Evolutionary conservation across 345 rosid species (phyloP).

Genomic region (Erysimum cheiranthoides): DNA sequence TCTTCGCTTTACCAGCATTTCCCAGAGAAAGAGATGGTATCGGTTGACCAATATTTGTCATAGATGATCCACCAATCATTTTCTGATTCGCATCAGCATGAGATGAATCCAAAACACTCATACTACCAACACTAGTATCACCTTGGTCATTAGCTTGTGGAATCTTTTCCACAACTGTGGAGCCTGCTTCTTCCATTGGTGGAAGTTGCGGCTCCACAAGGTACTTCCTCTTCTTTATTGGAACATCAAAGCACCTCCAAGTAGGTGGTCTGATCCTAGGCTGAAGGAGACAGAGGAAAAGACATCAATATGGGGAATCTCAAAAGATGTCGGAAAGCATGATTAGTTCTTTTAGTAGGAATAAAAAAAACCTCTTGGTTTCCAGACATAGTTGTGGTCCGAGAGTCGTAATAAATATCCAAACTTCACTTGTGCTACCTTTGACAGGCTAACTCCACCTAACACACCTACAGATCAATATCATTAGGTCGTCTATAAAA

Average conservation of each 20-base stretch:
- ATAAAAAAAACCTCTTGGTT: conserved; percentile 67
- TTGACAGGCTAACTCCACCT: conserved; percentile 39
- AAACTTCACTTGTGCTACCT: conserved; percentile 19
- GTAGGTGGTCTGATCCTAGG: conserved; percentile 53
- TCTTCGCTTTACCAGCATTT: conserved; percentile 3
- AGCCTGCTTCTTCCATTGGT: conserved; percentile 46
- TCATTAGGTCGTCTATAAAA: conserved; percentile 22
- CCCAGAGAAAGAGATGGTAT: conserved; percentile 28
- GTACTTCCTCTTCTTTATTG: conserved; percentile 84
- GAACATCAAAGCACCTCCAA: conserved; percentile 65
- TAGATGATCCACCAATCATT: not conserved
- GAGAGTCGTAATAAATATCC: conserved; percentile 38
- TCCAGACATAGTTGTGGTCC: conserved; percentile 53
- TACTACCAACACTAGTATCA: conserved; percentile 40
- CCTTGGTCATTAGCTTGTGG: conserved; percentile 36
- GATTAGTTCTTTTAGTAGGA: conserved; percentile 1
- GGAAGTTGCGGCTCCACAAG: conserved; percentile 55
- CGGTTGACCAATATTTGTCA: not conserved
- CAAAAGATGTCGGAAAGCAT: conserved; percentile 16
- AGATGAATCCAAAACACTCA: conserved; percentile 44
- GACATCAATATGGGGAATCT: conserved; percentile 17
- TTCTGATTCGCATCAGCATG: conserved; percentile 34
- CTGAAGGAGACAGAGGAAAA: conserved; percentile 49
- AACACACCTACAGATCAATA: conserved; percentile 28
- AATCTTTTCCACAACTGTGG: not conserved